Percentiles rank a stretch among this genome's conserved stretches.
Evolutionary conservation across 2,329 filamentous ascomycete genomes (phyloP).

Genomic region (Chlorencoelia australis): DNA sequence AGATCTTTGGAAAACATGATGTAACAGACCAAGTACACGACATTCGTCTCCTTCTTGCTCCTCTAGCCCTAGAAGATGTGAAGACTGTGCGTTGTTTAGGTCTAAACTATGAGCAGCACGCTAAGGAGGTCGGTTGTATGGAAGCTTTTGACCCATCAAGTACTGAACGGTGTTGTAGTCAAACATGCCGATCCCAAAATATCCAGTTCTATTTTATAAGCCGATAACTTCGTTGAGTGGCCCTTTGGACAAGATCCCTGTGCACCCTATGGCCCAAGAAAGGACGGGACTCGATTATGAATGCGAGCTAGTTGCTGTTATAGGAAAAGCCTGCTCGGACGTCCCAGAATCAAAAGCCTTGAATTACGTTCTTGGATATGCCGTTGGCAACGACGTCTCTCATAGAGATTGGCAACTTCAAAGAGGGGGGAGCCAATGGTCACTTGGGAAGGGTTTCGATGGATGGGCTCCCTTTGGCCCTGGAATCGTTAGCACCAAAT

Average conservation of each 20-base stretch:
- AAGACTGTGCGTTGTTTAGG: slow-evolving; percentile 60
- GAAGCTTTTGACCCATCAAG: too few species aligned
- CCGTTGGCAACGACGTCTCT: slow-evolving; percentile 70
- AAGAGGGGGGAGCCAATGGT: slow-evolving; percentile 60
- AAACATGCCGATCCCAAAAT: slow-evolving; percentile 57
- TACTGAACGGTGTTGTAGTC: slow-evolving; percentile 32
- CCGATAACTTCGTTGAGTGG: slow-evolving; percentile 56
- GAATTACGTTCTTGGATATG: slow-evolving; percentile 65
- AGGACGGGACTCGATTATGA: slow-evolving; percentile 65
- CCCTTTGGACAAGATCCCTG: slow-evolving; percentile 54
- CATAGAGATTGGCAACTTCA: slow-evolving; percentile 69
- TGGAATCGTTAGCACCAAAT: slow-evolving; percentile 49
- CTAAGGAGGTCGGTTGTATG: slow-evolving; percentile 47
- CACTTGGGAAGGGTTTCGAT: slow-evolving; percentile 64
- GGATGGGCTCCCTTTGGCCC: slow-evolving; percentile 67
- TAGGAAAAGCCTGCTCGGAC: slow-evolving; percentile 56
- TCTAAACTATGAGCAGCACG: slow-evolving; percentile 63
- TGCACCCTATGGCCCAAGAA: slow-evolving; percentile 56
- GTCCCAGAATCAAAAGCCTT: slow-evolving; percentile 56
- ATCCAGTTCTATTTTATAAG: slow-evolving; percentile 67
- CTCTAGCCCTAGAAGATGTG: slow-evolving; percentile 52
- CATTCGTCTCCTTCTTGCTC: slow-evolving; percentile 48
- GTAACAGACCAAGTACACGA: slow-evolving; percentile 53
- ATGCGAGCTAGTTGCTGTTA: slow-evolving; percentile 66
- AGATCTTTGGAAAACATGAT: slow-evolving; percentile 54